Base-by-base conservation (phyloP, 345 rosid species). In the Noccaea caerulescens region DNA sequence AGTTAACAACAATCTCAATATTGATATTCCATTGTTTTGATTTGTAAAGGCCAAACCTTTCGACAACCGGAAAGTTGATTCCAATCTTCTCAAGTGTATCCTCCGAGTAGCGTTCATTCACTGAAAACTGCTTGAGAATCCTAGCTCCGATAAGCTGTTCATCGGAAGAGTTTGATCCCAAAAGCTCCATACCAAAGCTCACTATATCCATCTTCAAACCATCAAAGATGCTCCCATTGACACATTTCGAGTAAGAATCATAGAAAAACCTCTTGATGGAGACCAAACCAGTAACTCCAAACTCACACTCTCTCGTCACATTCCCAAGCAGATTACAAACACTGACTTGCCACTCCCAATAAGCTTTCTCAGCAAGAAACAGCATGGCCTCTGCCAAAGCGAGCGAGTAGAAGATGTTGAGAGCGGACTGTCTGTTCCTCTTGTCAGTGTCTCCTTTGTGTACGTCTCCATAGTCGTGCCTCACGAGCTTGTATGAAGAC, bases 61-160 rank as follows among this genome's bases (percentile, higher is more conserved):
- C 98, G 3, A 93, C 83, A 14, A 84, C 89, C 0, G 78, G 59
- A 6, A 88, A 76, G 44, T 82, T 85, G 12, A 83, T 85, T 32
- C 96, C 98, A 7, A 93, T 84, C 83, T 93, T 93, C 81, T 85
- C 88, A 46, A 93, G 84, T 6, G 98, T 88, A 38, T 93, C 97
- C 41, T 75, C 69, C 0, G 79, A 61, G 55, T 60, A 75, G 3
- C 69, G 63, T 58, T 72, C 63, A 23, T 63, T 87, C 34, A 44
- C 38, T 0, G 86, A 57, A 34, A 90, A 87, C 71, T 87, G 96
- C 39, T 85, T 71, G 49, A 90, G 88, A 68, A 84, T 86, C 70
- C 87, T 79, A 0, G 77, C 87, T 56, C 97, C 97, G 41, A 87
- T 84, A 16, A 90, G 91, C 82, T 93, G 97, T 76, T 93, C 97